Base-by-base conservation (phyloP, 352 stramenopile genomes). In the Phytophthora fragariaefolia region DNA sequence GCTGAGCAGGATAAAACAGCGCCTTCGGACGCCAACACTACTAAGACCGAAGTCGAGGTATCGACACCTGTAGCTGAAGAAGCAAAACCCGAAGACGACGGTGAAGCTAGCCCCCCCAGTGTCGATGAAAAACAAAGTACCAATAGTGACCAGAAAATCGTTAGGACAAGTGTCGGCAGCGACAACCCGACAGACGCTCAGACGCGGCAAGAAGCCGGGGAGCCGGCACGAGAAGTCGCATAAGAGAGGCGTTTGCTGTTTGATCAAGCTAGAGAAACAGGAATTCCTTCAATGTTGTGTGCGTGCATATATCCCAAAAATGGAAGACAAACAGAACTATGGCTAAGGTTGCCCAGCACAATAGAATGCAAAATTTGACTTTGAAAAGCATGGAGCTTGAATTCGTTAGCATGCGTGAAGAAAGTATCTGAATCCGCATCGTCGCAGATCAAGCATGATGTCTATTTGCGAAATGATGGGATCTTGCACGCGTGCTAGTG, bases 161-260 rank as follows among this genome's bases (percentile, higher is more conserved):
- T 53, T 64, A 74, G 55, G 65, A 74, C 58, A 56, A 70, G 59
- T 50, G 54, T 55, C 26, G 65, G 64, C 32, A 46, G 30, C 17
- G 24, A 52, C 30, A 74, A 76, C 40, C 30, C 66, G 26, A 60
- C 59, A 38, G 54, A 69, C 38, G 58, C 54, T 5, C 53, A 77
- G 50, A 74, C 56, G 23, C 72, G 73, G 34, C 77, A 85, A 77
- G 74, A 79, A 54, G 72, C 77, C 6, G 77, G 77, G 3, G 77
- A 85, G 51, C 74, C 77, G 30, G 74, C 77, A 46, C 74, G 72
- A 34, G 77, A 85, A 75, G 77, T 83, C 27, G 61, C 70, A 57
- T 66, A 72, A 60, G 61, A 30, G 53, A 50, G 47, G 20, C 5
- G 8, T 20, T 42, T 53, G 40, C 48, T 48, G 27, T 23, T 43